These are phyloP conservation scores for Berberis vulgaris DNA, from an alignment of 164 flowering plant species.

Conservation along the genomic window DNA sequence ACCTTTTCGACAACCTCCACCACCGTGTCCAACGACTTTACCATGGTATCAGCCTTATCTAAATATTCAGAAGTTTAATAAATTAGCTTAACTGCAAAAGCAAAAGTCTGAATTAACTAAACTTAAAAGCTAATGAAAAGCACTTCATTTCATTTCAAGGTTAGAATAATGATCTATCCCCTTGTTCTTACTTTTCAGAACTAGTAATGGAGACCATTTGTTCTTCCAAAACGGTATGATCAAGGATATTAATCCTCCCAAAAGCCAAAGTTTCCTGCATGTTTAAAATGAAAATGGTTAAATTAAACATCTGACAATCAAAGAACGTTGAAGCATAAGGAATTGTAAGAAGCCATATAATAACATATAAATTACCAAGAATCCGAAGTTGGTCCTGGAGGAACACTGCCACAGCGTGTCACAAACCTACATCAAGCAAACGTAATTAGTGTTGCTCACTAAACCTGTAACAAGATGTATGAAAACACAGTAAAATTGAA, in stretches of 20 bases:
- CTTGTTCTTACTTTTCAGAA: slow-evolving; percentile 18
- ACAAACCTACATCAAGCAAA: no score
- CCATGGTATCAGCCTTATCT: slow-evolving; percentile 27
- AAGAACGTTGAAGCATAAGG: background rate
- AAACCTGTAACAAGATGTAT: no score
- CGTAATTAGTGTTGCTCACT: no score
- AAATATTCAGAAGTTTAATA: background rate
- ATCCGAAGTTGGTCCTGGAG: slow-evolving; percentile 16
- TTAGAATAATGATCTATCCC: background rate
- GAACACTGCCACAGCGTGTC: no score
- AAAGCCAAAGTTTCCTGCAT: slow-evolving; percentile 29
- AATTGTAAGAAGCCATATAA: no score
- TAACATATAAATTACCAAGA: slow-evolving; percentile 16
- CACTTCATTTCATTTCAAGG: background rate
- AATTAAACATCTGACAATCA: background rate
- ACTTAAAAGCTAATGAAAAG: background rate
- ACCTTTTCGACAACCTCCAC: slow-evolving; percentile 32
- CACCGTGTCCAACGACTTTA: slow-evolving; percentile 24
- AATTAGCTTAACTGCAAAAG: background rate
- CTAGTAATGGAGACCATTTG: slow-evolving; percentile 31
- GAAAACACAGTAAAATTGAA: no score
- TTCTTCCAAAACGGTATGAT: slow-evolving; percentile 30
- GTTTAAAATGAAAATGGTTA: background rate
- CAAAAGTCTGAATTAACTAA: background rate
- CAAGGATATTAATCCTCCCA: slow-evolving; percentile 20